These are phyloP conservation scores for Gentiana straminea DNA, from an alignment of 257 asterid species.

Conservation along the genomic window DNA sequence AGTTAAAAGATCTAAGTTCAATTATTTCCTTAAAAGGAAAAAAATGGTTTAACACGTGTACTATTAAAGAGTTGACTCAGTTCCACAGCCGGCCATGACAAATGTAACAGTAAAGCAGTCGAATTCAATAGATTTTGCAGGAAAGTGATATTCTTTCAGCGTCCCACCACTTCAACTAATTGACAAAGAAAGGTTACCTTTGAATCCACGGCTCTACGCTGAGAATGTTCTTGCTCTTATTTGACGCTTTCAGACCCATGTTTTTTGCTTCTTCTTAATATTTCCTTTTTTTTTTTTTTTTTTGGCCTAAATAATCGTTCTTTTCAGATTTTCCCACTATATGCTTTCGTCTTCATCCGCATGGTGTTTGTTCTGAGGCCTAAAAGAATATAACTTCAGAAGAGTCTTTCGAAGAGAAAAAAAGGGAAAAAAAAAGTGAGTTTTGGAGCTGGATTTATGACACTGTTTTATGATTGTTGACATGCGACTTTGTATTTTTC, in stretches of 20 bases:
- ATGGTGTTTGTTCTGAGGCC: background rate
- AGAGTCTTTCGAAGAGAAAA: background rate
- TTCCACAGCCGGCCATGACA: background rate
- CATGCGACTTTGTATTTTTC: constrained; percentile 12
- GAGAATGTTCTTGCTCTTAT: background rate
- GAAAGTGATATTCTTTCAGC: background rate
- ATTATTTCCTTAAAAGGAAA: too few species aligned
- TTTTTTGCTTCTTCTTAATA: too few species aligned
- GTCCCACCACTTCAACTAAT: background rate
- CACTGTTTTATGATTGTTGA: constrained; percentile 14
- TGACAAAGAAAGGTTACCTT: background rate
- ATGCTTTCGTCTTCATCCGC: background rate
- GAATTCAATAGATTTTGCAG: background rate
- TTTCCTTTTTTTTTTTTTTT: too few species aligned
- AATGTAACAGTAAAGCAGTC: background rate
- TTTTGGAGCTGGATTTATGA: background rate
- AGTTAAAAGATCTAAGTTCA: too few species aligned
- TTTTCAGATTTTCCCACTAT: background rate
- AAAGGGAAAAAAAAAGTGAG: constrained; percentile 9
- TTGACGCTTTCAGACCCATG: background rate
- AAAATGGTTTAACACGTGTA: too few species aligned
- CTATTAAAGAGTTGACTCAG: too few species aligned
- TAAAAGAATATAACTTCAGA: background rate
- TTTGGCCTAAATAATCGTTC: too few species aligned
- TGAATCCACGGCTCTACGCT: background rate